Base-by-base conservation (phyloP, 1,284 basidiomycete species). In the Trametes hirsuta region DNA sequence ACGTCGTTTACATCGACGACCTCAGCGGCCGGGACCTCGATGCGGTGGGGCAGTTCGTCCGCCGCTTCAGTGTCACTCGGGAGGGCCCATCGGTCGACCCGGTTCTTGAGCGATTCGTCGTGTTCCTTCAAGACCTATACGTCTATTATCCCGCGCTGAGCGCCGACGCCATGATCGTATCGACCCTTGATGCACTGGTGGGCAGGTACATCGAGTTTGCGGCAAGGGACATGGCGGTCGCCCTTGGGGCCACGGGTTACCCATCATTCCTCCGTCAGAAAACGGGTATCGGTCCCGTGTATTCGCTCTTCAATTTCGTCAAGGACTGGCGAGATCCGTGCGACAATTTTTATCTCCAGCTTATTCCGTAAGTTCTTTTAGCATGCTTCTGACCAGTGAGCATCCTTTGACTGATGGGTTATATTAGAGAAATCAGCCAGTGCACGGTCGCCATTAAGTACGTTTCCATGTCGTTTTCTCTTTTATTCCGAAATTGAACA, bases 1-100 rank as follows among this genome's bases (percentile, higher is more conserved):
- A 55, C 54, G 25, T 59, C 18, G 46, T 51, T 2, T 63, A 61
- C 34, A 47, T 55, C 51, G 64, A 66, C 41, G 64, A 66, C 52
- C 51, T 63, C 14, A 57, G 63, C 6, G 37, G 53, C 12, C 53
- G 57, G 41, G 55, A 64, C 39, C 48, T 59, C 22, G 59, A 61
- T 12, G 59, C 53, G 0, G 34, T 64, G 15, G 56, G 47, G 0
- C 42, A 61, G 30, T 64, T 59, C 50, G 57, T 53, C 6, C 56
- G 41, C 15, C 55, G 63, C 30, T 30, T 30, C 30, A 30, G n/a
- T 57, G 62, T 35, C 50, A 53, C 30, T 48, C 52, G 15, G 50
- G 55, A 0, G 46, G 58, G 47, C 37, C 50, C 3, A 42, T 63
- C 22, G 58, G 50, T 30, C 1, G 47, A 60, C 34, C 47, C 56